Evolutionary conservation across 1,284 basidiomycete species (phyloP).

Genomic region (Polyporus tsugae): DNA sequence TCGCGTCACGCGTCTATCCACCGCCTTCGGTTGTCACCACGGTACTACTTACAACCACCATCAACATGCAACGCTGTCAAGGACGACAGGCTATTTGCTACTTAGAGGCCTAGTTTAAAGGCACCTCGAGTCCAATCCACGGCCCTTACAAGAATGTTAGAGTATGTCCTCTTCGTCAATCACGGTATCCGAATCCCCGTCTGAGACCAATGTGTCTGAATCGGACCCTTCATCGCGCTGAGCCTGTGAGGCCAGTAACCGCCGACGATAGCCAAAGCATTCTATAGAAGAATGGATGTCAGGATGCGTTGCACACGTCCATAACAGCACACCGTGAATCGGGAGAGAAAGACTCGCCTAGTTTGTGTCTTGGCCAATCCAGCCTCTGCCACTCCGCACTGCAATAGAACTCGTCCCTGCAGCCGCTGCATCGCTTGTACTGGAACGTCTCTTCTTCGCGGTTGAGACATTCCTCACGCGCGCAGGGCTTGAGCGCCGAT

Average conservation of each 20-base stretch:
- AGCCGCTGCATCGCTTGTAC: constrained; percentile 35
- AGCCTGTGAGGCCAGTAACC: not conserved
- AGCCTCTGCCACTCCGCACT: constrained; percentile 45
- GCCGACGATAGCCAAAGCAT: constrained; percentile 1
- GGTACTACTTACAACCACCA: too few species aligned
- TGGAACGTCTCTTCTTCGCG: constrained; percentile 26
- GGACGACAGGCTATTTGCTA: too few species aligned
- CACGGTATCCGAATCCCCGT: not conserved
- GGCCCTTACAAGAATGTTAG: too few species aligned
- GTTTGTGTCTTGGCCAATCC: constrained; percentile 49
- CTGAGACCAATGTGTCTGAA: not conserved
- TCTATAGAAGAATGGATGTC: not conserved
- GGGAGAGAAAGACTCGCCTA: constrained; percentile 18
- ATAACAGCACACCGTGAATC: not conserved
- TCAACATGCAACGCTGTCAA: too few species aligned
- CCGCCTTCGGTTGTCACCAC: too few species aligned
- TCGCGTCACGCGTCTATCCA: too few species aligned
- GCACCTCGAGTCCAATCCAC: too few species aligned
- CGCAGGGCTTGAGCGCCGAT: constrained; percentile 13
- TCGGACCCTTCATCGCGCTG: not conserved
- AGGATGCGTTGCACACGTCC: not conserved
- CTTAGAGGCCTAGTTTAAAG: too few species aligned
- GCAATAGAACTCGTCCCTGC: constrained; percentile 46
- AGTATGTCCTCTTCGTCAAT: not conserved
- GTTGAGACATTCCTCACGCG: constrained; percentile 25